These are phyloP conservation scores for Venturia effusa DNA, from an alignment of 2,329 filamentous ascomycete species.

Conservation along the genomic window DNA sequence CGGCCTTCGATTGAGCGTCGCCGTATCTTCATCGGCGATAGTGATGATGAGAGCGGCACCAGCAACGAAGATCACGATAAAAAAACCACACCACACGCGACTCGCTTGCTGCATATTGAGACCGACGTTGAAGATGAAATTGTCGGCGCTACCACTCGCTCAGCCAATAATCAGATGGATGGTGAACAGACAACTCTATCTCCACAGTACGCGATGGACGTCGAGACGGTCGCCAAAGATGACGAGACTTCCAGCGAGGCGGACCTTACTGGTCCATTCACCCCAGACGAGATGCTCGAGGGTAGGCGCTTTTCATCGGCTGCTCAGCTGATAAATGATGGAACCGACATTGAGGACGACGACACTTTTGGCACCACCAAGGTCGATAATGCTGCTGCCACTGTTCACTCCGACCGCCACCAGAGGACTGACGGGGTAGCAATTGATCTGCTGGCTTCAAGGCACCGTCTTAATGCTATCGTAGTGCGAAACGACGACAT, in stretches of 20 bases:
- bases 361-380: background rate
- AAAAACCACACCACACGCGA: background rate
- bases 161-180: background rate
- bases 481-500: too few species aligned
- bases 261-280: background rate
- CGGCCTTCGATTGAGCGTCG: background rate
- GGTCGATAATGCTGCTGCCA: background rate
- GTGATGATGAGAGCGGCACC: background rate
- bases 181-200: background rate
- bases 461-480: too few species aligned
- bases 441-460: background rate
- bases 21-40: background rate
- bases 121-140: background rate
- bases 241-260: background rate
- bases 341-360: too few species aligned
- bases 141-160: background rate
- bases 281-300: background rate
- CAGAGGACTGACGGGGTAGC: background rate
- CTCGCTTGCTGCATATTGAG: background rate
- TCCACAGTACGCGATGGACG: background rate
- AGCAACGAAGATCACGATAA: background rate
- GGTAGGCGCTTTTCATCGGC: background rate
- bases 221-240: background rate
- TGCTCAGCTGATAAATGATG: too few species aligned
- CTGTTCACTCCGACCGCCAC: background rate